Base-by-base conservation (phyloP, 2,329 filamentous ascomycete genomes). In the Diaporthe destruens region DNA sequence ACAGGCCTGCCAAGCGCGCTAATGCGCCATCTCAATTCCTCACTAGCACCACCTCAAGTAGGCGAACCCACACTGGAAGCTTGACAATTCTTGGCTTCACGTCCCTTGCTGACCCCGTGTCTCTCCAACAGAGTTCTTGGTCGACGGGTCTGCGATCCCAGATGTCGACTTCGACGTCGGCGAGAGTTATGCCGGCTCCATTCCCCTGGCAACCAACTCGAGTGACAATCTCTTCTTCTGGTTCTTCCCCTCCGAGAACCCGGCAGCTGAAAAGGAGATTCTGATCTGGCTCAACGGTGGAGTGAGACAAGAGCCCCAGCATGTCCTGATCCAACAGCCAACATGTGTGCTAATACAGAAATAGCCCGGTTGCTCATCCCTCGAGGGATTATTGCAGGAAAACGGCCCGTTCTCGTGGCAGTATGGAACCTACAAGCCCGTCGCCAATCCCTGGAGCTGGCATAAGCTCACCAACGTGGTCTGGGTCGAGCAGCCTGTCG, bases 351-450 rank as follows among this genome's bases (percentile, higher is more conserved):
- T 66, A 18, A 66, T 23, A 7, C 18, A 14, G 6, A 39, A 9
- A 39, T 5, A 87, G 85, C 87, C 87, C n/a, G 87, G 87, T 32
- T 90, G 87, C 76, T 86, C 85, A 42, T 93, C 90, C 1, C 85
- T 94, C 8, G 87, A 91, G 75, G 93, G 92, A 9, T 84, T 95
- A 1, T 80, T 96, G 12, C 92, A 94, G 66, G 93, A 96, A 77
- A 95, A 94, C 76, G 93, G 94, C 0, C 92, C 93, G 0, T 92
- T 94, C 77, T 72, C 87, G 6, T 94, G 92, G 91, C 88, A 92
- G 78, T 86, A 89, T 16, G 94, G 94, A 44, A 95, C 92, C 0
- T 88, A 86, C 71, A 85, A 86, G 23, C 92, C 93, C 0, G 85
- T 90, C 0, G 82, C 84, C 56, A 95, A 95, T 78, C 86, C 88